A percentile compares a stretch with the other conserved stretches of the same genome.
Conservation (phyloP, 2,329 filamentous ascomycete species). For the Scytalidium lignicola region DNA sequence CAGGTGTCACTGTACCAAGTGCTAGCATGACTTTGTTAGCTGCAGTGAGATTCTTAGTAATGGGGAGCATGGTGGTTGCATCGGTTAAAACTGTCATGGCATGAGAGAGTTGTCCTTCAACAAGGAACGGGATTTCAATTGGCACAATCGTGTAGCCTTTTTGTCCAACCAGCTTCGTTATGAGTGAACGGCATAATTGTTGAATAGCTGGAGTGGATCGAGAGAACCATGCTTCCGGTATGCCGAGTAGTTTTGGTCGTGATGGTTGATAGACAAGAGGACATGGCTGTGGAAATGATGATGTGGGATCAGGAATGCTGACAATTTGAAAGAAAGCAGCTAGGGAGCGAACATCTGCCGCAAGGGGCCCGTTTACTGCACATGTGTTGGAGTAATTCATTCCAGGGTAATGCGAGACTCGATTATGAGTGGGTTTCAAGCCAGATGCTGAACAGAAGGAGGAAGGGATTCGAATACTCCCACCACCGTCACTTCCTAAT, state of each 20-base stretch:
- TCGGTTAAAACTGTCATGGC: slow-evolving; percentile 70
- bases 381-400: slow-evolving; percentile 55
- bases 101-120: slow-evolving; percentile 66
- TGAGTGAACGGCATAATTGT: not conserved
- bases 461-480: slow-evolving; percentile 67
- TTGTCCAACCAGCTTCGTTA: slow-evolving; percentile 37
- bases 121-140: slow-evolving; percentile 52
- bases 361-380: slow-evolving; percentile 63
- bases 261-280: slow-evolving; percentile 17
- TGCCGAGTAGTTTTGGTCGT: slow-evolving; percentile 50
- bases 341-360: slow-evolving; percentile 61
- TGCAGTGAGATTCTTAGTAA: slow-evolving; percentile 45
- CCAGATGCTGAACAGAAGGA: slow-evolving; percentile 34
- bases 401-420: slow-evolving; percentile 42
- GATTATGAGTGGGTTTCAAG: slow-evolving; percentile 5
- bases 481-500: slow-evolving; percentile 68
- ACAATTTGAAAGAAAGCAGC: slow-evolving; percentile 61
- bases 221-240: slow-evolving; percentile 60
- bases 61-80: slow-evolving; percentile 38
- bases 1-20: slow-evolving; percentile 55
- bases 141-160: slow-evolving; percentile 36
- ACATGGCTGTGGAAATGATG: slow-evolving; percentile 45
- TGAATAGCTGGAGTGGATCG: slow-evolving; percentile 36
- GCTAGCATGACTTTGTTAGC: slow-evolving; percentile 63
- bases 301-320: slow-evolving; percentile 55